A percentile compares a stretch with the other conserved stretches of the same genome.
phyloP scores from a whole-genome alignment of 768 basidiomycete genomes.

The Mycena rebaudengoi region DNA sequence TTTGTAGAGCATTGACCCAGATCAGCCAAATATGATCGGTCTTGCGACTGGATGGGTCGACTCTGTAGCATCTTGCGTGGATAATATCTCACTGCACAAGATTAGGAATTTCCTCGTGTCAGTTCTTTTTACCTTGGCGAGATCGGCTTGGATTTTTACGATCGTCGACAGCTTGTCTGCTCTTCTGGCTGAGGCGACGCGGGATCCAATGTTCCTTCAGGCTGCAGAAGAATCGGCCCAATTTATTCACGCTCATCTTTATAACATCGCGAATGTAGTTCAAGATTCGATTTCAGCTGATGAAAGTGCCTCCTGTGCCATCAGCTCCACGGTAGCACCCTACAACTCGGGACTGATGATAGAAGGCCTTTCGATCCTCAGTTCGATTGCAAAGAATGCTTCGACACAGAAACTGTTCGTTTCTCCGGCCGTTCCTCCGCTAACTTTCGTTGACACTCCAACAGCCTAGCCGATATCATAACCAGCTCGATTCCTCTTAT shows the following conservation, averaged over 20 bases:
- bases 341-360: neutral
- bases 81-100: neutral
- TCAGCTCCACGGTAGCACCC: neutral
- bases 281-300: neutral
- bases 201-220: neutral
- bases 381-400: neutral
- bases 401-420: neutral
- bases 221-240: neutral
- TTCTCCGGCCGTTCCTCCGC: too few relatives aligned
- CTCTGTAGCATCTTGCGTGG: neutral
- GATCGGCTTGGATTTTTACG: neutral
- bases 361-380: neutral
- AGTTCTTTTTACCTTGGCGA: neutral
- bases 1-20: neutral
- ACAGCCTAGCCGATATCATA: neutral
- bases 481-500: too few relatives aligned
- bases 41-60: neutral
- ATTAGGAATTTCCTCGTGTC: neutral
- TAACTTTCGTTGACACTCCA: too few relatives aligned
- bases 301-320: neutral
- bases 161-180: neutral
- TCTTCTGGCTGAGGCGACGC: neutral
- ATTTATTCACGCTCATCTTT: neutral
- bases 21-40: neutral
- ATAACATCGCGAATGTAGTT: neutral